Evolutionary conservation across 2,329 filamentous ascomycete species (phyloP), one percentile per base, ranked within the genome.

Genomic region (Aspergillus sp.): DNA sequence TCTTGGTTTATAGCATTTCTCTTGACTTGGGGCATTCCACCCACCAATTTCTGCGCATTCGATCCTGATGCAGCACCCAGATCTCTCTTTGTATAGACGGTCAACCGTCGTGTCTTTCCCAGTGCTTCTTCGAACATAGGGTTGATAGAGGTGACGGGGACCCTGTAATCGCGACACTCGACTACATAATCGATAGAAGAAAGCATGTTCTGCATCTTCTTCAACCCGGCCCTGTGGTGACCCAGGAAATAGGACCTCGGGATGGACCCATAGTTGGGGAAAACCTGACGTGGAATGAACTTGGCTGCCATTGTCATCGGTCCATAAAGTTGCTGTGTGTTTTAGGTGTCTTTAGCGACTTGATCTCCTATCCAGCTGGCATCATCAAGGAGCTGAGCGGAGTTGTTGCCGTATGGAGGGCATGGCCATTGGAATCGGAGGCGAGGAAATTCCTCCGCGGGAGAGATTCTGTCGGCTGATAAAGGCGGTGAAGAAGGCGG

Each of bases 171-270:
- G 72, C 95, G 91, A 76, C 93, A 97, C 80, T 99, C 95, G 72
- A 99, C 86, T 57, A 99, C 87, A 47, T 98, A 87, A 71, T 93
- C 90, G 69, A 97, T 91, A 64, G 87, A 88, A 28, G 88, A 87
- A 52, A 99, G 85, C 73, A 91, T 84, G 41, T 86, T 86, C 74
- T 91, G 91, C 89, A 98, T 97, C 74, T 91, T 89, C 51, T 85
- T 82, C 32, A 97, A 82, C 15, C 91, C 95, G 9, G 90, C 85
- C 62, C 87, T 86, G 82, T 99, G 95, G 79, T 99, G 95, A 63
- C 95, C 95, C 50, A 98, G 85, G 80, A 91, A 99, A 80, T 98
- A 99, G 61, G 94, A 95, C 66, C 91, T 88, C 41, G 91, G 89
- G 63, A 98, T 89, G 55, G 88, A 90, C 57, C 83, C 80, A 70